Percentiles rank a stretch among this genome's conserved stretches.
These are phyloP conservation scores for Mytilinidion resinicola DNA, from an alignment of 495 filamentous ascomycete genomes.

Conservation along the genomic window DNA sequence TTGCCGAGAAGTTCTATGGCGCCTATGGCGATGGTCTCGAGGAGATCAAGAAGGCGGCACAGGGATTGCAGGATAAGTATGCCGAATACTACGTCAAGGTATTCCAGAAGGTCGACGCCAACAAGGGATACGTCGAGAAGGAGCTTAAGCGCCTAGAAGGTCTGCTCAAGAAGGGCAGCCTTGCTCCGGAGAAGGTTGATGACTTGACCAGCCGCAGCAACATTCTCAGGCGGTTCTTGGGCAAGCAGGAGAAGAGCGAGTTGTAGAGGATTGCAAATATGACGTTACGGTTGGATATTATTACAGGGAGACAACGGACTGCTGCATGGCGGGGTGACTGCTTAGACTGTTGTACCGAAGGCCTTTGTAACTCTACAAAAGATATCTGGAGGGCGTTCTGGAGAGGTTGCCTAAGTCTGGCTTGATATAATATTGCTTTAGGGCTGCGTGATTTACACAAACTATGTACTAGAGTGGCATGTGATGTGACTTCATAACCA, in stretches of 20 bases:
- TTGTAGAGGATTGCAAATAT: constrained; percentile 12
- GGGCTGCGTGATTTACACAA: too few species aligned
- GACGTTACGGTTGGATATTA: not conserved
- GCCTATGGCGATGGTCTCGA: constrained; percentile 26
- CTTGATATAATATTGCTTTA: not conserved
- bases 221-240: constrained; percentile 73
- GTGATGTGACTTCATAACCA: too few species aligned
- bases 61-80: constrained; percentile 68
- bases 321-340: not conserved
- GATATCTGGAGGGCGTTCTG: not conserved
- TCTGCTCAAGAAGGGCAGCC: constrained; percentile 75
- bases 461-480: too few species aligned
- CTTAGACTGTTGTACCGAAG: not conserved
- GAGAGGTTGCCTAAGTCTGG: not conserved
- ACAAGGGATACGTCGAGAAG: constrained; percentile 73
- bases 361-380: not conserved
- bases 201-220: constrained; percentile 83
- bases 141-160: constrained; percentile 75
- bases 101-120: constrained; percentile 72
- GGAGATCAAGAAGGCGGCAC: constrained; percentile 54
- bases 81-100: constrained; percentile 93
- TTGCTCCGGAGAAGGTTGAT: constrained; percentile 81
- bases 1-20: constrained; percentile 46
- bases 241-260: constrained; percentile 32
- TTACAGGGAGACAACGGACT: not conserved